Base-by-base conservation (phyloP, 306 rosid species). In the Malus fusca region DNA sequence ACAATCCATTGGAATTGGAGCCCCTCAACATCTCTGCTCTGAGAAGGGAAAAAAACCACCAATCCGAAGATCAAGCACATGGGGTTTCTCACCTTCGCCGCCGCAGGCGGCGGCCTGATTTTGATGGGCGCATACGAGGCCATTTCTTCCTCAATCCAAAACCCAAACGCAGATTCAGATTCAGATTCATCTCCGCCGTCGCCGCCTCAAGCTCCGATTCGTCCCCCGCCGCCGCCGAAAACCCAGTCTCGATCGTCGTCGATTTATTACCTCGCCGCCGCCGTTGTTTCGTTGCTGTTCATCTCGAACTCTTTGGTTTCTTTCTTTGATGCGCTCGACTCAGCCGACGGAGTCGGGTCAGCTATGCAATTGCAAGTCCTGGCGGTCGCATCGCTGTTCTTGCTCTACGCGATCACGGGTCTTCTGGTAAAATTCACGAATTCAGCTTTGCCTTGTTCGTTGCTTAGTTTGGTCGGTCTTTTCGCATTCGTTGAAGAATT, bases 401-500 rank as follows among this genome's bases (percentile, higher is more conserved):
- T 92, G 31, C 76, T 92, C 2, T 79, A 87, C 82, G 89, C 93
- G 3, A 12, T 88, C 44, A 64, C 85, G 18, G 88, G 90, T 1
- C 73, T 88, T 66, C 26, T 76, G 62, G 72, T 74, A 10, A 82
- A 78, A 28, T 67, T 43, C 56, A n/a, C 71, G 3, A 74, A 58
- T 48, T 84, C 74, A 13, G 1, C 70, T 52, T 31, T 88, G 7
- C 90, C 97, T 2, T 71, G 84, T 1, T 52, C 84, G 1, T 62
- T 94, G 13, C 79, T 85, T 5, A 60, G 65, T 22, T 81, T 89
- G 42, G 15, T 94, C 11, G 86, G 69, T 61, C 77, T 81, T 14
- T 94, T 90, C 78, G 97, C 92, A 21, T 92, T 94, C 53, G 80
- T 66, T 1, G 84, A 90, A 77, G 98, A 94, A 77, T 92, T 94